A percentile compares a stretch with the other conserved stretches of the same genome.
These are phyloP conservation scores for Colletotrichum sidae DNA, from an alignment of 2,329 filamentous ascomycete genomes.

Conservation along the genomic window DNA sequence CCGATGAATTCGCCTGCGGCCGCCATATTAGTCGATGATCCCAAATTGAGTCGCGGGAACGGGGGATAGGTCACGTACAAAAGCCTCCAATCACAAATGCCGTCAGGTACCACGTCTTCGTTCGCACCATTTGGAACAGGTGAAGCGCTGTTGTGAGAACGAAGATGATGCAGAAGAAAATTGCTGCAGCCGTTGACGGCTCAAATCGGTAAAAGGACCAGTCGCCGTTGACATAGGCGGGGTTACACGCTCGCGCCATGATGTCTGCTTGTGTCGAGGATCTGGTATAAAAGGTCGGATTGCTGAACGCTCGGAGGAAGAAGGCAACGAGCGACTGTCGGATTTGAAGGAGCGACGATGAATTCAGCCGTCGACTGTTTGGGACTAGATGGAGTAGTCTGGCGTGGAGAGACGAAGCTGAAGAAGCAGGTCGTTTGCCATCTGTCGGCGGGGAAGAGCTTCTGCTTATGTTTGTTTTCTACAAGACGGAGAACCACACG, in stretches of 20 bases:
- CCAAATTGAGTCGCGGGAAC: neutral
- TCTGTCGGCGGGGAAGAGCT: neutral
- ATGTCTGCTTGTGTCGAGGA: neutral
- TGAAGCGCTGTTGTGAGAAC: conserved; percentile 25
- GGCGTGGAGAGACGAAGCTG: neutral
- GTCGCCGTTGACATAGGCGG: conserved; percentile 21
- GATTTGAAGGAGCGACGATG: no score
- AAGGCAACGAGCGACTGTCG: neutral
- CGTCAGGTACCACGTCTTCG: conserved; percentile 36
- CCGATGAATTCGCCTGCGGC: conserved; percentile 31
- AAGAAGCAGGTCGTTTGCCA: neutral
- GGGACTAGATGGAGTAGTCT: no score
- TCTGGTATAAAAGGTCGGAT: neutral
- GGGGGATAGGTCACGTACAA: conserved; percentile 20
- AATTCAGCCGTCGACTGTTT: no score
- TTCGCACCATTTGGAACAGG: conserved; percentile 22
- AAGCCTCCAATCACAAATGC: conserved; percentile 33
- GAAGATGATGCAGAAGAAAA: conserved; percentile 31
- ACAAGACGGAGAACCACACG: neutral
- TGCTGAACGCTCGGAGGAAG: neutral
- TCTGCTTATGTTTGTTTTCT: conserved; percentile 11
- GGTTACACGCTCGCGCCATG: conserved; percentile 22
- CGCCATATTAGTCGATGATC: neutral
- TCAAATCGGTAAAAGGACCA: conserved; percentile 35
- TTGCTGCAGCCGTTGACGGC: conserved; percentile 30